These are phyloP conservation scores for Naematelia encephala DNA, from an alignment of 768 basidiomycete species.

Conservation along the genomic window DNA sequence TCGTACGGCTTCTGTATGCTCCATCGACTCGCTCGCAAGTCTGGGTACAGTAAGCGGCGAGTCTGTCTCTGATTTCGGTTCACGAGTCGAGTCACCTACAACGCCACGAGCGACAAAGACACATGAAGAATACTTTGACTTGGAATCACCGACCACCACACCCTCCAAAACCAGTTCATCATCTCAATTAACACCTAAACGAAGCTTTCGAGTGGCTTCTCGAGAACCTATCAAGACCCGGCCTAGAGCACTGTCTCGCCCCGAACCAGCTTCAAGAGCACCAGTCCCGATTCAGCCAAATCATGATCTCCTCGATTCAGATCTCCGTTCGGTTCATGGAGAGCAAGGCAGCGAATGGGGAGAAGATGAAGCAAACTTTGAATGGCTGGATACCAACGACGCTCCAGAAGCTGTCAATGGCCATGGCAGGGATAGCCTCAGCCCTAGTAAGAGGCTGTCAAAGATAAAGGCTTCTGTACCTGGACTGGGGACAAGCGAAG, in stretches of 20 bases:
- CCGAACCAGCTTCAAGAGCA: neutral
- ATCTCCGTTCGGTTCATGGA: constrained; percentile 26
- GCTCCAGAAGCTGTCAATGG: constrained; percentile 37
- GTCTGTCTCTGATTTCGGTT: constrained; percentile 8
- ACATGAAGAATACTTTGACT: constrained; percentile 21
- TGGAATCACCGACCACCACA: neutral
- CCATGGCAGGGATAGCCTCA: constrained; percentile 4
- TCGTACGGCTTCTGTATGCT: constrained; percentile 26
- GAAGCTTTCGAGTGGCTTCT: constrained; percentile 9
- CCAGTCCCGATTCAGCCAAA: neutral
- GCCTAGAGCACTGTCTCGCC: neutral
- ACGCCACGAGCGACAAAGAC: constrained; percentile 28
- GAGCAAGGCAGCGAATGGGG: constrained; percentile 47
- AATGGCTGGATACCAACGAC: constrained; percentile 41
- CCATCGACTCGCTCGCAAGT: constrained; percentile 23
- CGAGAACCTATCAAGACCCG: neutral
- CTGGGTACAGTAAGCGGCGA: neutral
- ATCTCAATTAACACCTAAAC: constrained; percentile 10
- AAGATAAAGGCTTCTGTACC: constrained; percentile 26
- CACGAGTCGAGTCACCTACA: constrained; percentile 18
- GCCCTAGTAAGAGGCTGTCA: constrained; percentile 31
- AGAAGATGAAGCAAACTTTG: constrained; percentile 42
- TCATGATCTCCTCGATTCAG: constrained; percentile 6
- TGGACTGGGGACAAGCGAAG: constrained; percentile 15
- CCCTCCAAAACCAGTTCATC: neutral